These are phyloP conservation scores for Cyberlindnera sargentensis DNA, from an alignment of 805 yeast genomes.

Conservation along the genomic window DNA sequence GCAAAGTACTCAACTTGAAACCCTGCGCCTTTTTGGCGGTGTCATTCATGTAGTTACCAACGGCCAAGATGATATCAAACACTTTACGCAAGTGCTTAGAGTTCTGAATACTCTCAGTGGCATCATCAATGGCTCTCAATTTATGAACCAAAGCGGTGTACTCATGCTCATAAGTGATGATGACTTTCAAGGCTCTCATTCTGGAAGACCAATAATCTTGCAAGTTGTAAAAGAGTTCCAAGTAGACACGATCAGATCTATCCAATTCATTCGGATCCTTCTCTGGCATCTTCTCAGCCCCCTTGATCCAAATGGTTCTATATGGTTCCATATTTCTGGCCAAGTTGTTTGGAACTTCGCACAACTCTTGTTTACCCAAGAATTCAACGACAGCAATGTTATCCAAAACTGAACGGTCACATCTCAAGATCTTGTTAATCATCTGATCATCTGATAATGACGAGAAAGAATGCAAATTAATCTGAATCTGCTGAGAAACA, in stretches of 20 bases:
- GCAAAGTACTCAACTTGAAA: constrained; percentile 61
- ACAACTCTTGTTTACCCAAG: constrained; percentile 58
- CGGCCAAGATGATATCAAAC: constrained; percentile 58
- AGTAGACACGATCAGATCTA: constrained; percentile 62
- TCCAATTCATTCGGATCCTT: constrained; percentile 52
- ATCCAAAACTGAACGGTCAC: constrained; percentile 48
- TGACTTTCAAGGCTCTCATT: constrained; percentile 51
- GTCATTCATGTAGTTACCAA: constrained; percentile 80
- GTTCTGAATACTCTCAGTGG: constrained; percentile 43
- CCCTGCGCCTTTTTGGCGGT: constrained; percentile 61
- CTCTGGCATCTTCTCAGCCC: constrained; percentile 35
- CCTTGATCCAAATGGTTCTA: constrained; percentile 38
- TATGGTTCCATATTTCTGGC: constrained; percentile 58
- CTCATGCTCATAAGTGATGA: constrained; percentile 56
- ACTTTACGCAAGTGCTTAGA: constrained; percentile 51
- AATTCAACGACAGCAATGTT: constrained; percentile 61
- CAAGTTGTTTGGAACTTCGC: constrained; percentile 49
- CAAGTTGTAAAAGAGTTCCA: constrained; percentile 61
- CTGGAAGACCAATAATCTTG: constrained; percentile 68
- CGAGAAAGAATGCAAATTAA: constrained; percentile 62
- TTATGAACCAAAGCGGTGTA: constrained; percentile 53
- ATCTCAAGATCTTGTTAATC: constrained; percentile 45
- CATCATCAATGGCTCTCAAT: constrained; percentile 51
- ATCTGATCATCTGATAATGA: constrained; percentile 46
- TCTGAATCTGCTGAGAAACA: constrained; percentile 72